Base-by-base conservation (phyloP, 345 rosid species). In the Xanthoceras sorbifolium region DNA sequence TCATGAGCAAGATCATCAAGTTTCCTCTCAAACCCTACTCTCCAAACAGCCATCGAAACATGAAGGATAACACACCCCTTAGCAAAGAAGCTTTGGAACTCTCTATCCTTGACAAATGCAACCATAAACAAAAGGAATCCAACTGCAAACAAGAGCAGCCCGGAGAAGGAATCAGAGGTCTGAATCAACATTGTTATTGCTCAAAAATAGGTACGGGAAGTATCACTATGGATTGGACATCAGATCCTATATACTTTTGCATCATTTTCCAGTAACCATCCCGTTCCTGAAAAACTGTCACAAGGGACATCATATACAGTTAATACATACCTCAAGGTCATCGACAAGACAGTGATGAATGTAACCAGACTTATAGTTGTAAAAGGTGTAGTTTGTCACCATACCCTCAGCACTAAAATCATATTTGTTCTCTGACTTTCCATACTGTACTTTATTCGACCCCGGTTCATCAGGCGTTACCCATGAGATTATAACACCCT, bases 31-130 rank as follows among this genome's bases (percentile, higher is more conserved):
- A 93, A 93, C 54, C 78, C 80, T 38, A 92, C 76, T 83, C 98
- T 92, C 98, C 97, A 92, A 9, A 91, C 66, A 54, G 92, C 97
- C 76, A 90, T 87, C 0, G 82, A 86, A 20, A 90, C 81, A 73
- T 93, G 97, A 61, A 93, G 91, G 64, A 93, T 25, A 52, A 87
- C 86, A 9, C 95, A 92, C 2, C 99, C 99, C 46, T 80, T 88
- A 0, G 99, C 97, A 44, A 96, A 96, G 80, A 92, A 93, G 73
- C 86, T 77, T 26, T 96, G 98, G 69, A 93, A 93, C 31, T 86
- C 92, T 71, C 87, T 85, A 1, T 96, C 99, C 76, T 82, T 92
- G 2, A 91, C 92, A 59, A 93, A 96, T 6, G 98, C 85, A 12
- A 96, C 97, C 98, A 96, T 91, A n/a, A n/a, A n/a, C n/a, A n/a